Percentiles rank a stretch among this genome's conserved stretches.
Evolutionary conservation across 2,329 filamentous ascomycete species (phyloP).

Genomic region (Verticillium klebahnii): DNA sequence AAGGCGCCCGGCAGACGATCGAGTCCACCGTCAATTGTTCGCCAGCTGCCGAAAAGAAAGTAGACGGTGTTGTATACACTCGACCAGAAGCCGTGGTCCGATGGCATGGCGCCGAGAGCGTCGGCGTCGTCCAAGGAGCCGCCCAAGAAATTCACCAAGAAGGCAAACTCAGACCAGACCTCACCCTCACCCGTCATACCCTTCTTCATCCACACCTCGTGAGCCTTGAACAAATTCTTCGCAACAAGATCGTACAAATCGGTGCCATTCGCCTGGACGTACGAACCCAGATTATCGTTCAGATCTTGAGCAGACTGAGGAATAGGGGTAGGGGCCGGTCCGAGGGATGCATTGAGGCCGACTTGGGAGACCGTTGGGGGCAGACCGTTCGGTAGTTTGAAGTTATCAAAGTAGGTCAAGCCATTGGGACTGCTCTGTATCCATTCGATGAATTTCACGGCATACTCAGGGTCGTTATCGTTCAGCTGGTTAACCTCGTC

Average conservation of each 20-base stretch:
- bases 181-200: constrained; percentile 41
- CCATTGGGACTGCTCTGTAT: constrained; percentile 52
- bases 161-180: constrained; percentile 61
- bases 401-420: constrained; percentile 42
- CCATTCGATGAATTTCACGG: constrained; percentile 60
- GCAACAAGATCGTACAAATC: constrained; percentile 32
- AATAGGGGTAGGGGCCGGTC: not conserved
- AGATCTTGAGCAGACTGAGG: constrained; percentile 18
- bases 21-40: constrained; percentile 27
- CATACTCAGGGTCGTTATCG: constrained; percentile 38
- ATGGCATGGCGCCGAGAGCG: constrained; percentile 7
- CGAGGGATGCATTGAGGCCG: constrained; percentile 35
- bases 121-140: constrained; percentile 51
- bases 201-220: constrained; percentile 29
- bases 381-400: constrained; percentile 44
- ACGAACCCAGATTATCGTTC: constrained; percentile 28
- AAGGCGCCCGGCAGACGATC: constrained; percentile 59
- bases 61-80: constrained; percentile 17
- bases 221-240: constrained; percentile 38
- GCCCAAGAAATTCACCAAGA: constrained; percentile 54
- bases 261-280: constrained; percentile 22
- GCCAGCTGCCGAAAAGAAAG: constrained; percentile 18
- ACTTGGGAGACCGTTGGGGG: constrained; percentile 49
- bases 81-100: constrained; percentile 14
- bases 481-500: constrained; percentile 57